Evolutionary conservation across 345 rosid species (phyloP), one percentile per base, ranked within the genome.

Genomic region (Clarkia xantiana): DNA sequence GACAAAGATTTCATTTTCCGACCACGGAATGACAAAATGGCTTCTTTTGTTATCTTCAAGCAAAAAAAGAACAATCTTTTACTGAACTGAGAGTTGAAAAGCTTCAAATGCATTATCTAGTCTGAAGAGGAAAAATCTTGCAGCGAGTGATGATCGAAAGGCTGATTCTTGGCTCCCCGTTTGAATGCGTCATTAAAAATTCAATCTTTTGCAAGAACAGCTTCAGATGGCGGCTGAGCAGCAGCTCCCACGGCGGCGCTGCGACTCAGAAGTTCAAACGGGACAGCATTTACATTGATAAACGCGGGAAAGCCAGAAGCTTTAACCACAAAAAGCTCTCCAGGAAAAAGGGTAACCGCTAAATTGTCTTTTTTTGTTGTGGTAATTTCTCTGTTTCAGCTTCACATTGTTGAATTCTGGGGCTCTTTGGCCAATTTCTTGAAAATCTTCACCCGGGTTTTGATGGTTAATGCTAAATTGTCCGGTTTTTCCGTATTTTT

Each of bases 261-360:
- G 40, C 62, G 9, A 44, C 44, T 6, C 56, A 44, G 43, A 59
- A 45, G 56, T 52, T 51, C 10, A 52, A 68, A 50, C 54, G 65
- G 14, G 94, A 82, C 29, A 76, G 81, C 12, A 55, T 80, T 72
- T 74, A 65, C 44, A 66, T 89, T 9, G 95, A 85, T 51, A 80
- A 74, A 57, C 63, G 69, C 7, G 94, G 97, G 42, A 77, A 68
- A 65, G 57, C 82, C 62, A 67, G 73, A 68, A 72, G 76, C 60
- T 85, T 85, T 52, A 57, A 57, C 55, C 74, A 51, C 52, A 89
- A 75, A 64, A 85, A 80, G 63, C 71, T 85, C 45, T 89, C 95
- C 4, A 70, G 95, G 53, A 78, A 63, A 70, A 67, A 74, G 75
- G 67, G 87, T 84, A 79, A 57, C 44, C 19, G 15, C 13, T 29